Conservation (phyloP, 768 basidiomycete genomes). For the Hygrophoropsis aurantiaca region DNA sequence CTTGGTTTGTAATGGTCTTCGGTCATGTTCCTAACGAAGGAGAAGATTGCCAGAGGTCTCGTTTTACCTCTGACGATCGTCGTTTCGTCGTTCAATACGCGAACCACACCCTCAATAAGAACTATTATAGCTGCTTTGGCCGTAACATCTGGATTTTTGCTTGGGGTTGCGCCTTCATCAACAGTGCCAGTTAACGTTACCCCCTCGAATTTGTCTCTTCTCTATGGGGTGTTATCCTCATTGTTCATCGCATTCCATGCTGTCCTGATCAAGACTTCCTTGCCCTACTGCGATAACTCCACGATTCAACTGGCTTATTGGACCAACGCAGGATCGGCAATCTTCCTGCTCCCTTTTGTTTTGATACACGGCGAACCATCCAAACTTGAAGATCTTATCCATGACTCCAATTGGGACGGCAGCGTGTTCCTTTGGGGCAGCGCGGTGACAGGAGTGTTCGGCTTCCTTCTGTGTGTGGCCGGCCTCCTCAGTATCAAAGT, state of each 20-base stretch:
- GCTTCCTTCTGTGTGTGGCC: slow-evolving; percentile 78
- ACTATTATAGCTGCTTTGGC: slow-evolving; percentile 59
- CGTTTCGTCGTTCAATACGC: slow-evolving; percentile 63
- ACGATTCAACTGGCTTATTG: slow-evolving; percentile 78
- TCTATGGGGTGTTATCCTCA: slow-evolving; percentile 72
- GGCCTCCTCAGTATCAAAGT: slow-evolving; percentile 80
- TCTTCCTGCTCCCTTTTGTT: slow-evolving; percentile 64
- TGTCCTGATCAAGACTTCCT: slow-evolving; percentile 70
- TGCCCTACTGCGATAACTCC: slow-evolving; percentile 67
- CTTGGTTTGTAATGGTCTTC: background rate
- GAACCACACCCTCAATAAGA: slow-evolving; percentile 48
- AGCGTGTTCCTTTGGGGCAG: slow-evolving; percentile 63
- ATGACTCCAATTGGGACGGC: slow-evolving; percentile 45
- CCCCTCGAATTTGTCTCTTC: slow-evolving; percentile 56
- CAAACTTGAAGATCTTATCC: slow-evolving; percentile 39
- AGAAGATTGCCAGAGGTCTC: slow-evolving; percentile 80
- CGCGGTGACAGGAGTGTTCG: slow-evolving; percentile 71
- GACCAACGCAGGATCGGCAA: slow-evolving; percentile 71
- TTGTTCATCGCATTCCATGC: slow-evolving; percentile 76
- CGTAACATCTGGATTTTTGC: slow-evolving; percentile 75
- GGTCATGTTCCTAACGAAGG: background rate
- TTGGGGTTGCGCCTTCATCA: slow-evolving; percentile 65
- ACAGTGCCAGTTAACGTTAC: slow-evolving; percentile 39
- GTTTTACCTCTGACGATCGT: slow-evolving; percentile 80
- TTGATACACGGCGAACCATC: slow-evolving; percentile 54